Base-by-base conservation (phyloP, 768 basidiomycete genomes). In the Terana coerulea region DNA sequence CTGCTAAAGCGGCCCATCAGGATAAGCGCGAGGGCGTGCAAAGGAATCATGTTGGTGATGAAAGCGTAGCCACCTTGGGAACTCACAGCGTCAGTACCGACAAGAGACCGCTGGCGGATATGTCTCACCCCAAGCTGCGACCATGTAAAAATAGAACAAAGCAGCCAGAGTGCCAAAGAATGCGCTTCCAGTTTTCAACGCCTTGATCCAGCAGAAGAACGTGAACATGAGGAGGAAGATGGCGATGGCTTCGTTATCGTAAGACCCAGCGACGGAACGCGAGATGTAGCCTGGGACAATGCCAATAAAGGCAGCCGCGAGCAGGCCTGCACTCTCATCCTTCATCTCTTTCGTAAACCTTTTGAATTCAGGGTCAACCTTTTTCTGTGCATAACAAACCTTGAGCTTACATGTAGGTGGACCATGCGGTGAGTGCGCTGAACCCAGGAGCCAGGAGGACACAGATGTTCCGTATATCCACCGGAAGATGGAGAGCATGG, bases 151-250 rank as follows among this genome's bases (percentile, higher is more conserved):
- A 73, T 99, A 99, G 72, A 98, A 98, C 3, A 98, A 72, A 15
- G 95, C 97, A 39, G 97, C 86, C 34, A 91, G 63, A 22, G 91
- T 90, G 19, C 93, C 95, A 59, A 83, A 97, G 54, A 95, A 80
- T 1, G 92, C 94, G 54, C 92, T 95, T 36, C 97, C 97, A 40
- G 82, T 79, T 70, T 98, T 98, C 49, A 98, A 75, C 22, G 97
- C 95, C 61, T 89, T 91, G 67, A 99, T 95, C 97, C 97, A 98
- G 56, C 79, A 79, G 74, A 80, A 98, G 72, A 99, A 98, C 3
- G 97, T 98, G 71, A 93, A 92, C 97, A 98, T 98, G 66, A 99
- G 90, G 55, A 99, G 81, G 77, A 99, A 99, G 69, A 99, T 99
- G 57, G 97, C 97, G 64, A 99, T 99, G 39, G 97, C 97, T 72